Conservation (phyloP, 768 basidiomycete genomes). For the Panaeolus cyanescens region DNA sequence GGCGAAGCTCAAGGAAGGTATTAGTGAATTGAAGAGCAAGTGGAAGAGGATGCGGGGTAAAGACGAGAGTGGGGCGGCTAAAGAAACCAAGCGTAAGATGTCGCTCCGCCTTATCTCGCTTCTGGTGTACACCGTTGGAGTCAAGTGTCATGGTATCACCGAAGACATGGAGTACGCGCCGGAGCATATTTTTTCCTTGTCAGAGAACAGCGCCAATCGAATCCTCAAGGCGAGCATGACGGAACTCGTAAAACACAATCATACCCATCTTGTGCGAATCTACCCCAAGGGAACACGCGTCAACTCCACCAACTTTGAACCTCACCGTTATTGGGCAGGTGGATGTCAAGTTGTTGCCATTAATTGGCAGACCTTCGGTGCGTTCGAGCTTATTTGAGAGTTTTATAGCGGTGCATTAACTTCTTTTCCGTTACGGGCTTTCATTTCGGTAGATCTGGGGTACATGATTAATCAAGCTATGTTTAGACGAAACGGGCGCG, state of each 20-base stretch:
- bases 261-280: constrained; percentile 78
- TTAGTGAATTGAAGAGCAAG: constrained; percentile 16
- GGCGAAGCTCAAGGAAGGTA: constrained; percentile 12
- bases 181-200: constrained; percentile 91
- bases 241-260: constrained; percentile 88
- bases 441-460: constrained; percentile 68
- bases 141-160: constrained; percentile 91
- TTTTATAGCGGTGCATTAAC: neutral
- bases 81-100: constrained; percentile 60
- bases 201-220: constrained; percentile 79
- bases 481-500: constrained; percentile 90
- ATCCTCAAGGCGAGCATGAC: constrained; percentile 66
- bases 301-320: constrained; percentile 13
- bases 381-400: constrained; percentile 22
- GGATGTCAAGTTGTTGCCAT: constrained; percentile 91
- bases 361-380: constrained; percentile 97
- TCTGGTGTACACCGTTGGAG: constrained; percentile 93
- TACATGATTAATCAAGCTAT: constrained; percentile 95
- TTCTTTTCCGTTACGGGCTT: neutral
- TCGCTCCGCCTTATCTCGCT: constrained; percentile 72
- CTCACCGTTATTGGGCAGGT: constrained; percentile 75
- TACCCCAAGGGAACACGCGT: constrained; percentile 55
- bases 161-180: constrained; percentile 83
- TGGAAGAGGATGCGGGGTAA: constrained; percentile 23
- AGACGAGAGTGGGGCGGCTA: constrained; percentile 12